Evolutionary conservation across 306 rosid species (phyloP), one percentile per base, ranked within the genome.

Genomic region (Begonia masoniana): DNA sequence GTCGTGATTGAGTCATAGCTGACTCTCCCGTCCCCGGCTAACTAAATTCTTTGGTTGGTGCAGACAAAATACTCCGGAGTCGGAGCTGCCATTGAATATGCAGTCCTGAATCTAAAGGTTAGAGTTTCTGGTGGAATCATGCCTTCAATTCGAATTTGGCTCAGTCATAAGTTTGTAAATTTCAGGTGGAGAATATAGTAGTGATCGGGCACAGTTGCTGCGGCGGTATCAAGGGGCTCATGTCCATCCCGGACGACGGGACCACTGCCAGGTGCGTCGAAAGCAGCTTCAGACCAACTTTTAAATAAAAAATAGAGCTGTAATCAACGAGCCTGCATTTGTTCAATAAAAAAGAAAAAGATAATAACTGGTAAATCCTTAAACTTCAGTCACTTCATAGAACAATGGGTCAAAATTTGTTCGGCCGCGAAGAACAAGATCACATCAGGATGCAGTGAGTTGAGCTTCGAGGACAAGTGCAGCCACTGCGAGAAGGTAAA

Each of bases 51-150:
- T 50, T 21, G 12, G 45, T 48, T 47, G 16, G 2, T 66, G 77
- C 82, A 91, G 99, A 81, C 63, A 21, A 91, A 77, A 65, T 70
- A 81, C 64, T 63, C 94, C 4, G 99, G 99, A 71, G 73, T 74
- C 15, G 99, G 99, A 66, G 99, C 99, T 3, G 99, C 99, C 66
- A 77, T 91, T 72, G 99, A 91, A 75, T 91, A 91, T 77, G 99
- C 96, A 11, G 86, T 91, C 3, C 10, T 75, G 57, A 84, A 86
- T 64, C 77, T 91, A 45, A 91, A 91, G 82, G 99, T 83, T 52
- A 64, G 49, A 45, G 0, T 45, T 10, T 45, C 0, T 43, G 3
- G 47, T 43, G 2, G 3, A 21, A 21, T 21, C 24, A 21, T 21
- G 24, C 4, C 24, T 21, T 17, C 19, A 17, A 17, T 0, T 17